phyloP scores from a whole-genome alignment of 345 rosid species.

The Schrenkiella parvula region DNA sequence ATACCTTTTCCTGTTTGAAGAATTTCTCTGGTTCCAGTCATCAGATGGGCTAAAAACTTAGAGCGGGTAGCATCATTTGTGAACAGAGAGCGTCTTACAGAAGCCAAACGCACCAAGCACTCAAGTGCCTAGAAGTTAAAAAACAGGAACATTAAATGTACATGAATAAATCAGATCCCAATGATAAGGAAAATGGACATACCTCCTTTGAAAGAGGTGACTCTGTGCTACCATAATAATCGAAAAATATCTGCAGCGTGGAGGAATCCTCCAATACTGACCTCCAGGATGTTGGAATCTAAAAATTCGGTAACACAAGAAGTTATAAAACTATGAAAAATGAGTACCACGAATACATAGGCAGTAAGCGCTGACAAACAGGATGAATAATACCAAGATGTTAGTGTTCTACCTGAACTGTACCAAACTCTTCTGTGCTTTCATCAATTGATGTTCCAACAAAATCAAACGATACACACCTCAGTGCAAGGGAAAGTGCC shows the following conservation, averaged over 20 bases:
- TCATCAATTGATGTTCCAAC: constrained; percentile 98
- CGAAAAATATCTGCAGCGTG: constrained; percentile 92
- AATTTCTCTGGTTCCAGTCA: constrained; percentile 96
- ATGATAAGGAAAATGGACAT: constrained; percentile 27
- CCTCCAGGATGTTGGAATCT: constrained; percentile 94
- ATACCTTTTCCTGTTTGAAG: constrained; percentile 87
- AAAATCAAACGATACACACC: constrained; percentile 96
- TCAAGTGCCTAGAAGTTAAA: constrained; percentile 73
- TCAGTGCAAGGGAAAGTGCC: constrained; percentile 92
- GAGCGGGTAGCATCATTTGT: constrained; percentile 84
- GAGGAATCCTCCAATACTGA: constrained; percentile 86
- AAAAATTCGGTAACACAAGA: constrained; percentile 13
- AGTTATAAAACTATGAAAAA: constrained; percentile 2
- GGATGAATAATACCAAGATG: neutral
- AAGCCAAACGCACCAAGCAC: constrained; percentile 97
- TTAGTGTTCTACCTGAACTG: constrained; percentile 74
- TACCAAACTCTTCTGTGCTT: constrained; percentile 99
- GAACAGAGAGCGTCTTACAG: constrained; percentile 90
- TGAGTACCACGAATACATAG: neutral
- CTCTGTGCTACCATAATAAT: constrained; percentile 75
- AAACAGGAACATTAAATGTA: constrained; percentile 17
- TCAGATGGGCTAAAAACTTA: constrained; percentile 83
- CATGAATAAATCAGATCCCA: constrained; percentile 6
- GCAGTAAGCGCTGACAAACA: constrained; percentile 1
- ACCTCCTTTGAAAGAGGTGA: constrained; percentile 97